Evolutionary conservation across 108 stramenopile species (phyloP), one percentile per base, ranked within the genome.

Genomic region (Pseudonitzschia multistriata): DNA sequence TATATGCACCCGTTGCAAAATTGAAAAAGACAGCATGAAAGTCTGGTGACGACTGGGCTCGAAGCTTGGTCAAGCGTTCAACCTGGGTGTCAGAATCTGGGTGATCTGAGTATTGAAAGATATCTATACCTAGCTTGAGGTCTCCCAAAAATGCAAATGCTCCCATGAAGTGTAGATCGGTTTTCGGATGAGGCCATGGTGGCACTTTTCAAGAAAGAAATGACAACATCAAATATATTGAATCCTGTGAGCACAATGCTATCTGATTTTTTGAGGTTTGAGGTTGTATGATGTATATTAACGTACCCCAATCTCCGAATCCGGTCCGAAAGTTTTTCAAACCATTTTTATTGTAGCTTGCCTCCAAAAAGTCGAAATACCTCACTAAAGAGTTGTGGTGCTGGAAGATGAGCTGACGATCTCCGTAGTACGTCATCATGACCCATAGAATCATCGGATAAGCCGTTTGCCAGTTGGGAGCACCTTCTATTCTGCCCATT

Each of bases 391-490:
- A 62, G 25, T 71, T 62, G 48, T 71, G 70, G 36, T 71, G 63
- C n/a, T n/a, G 17, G 21, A 63, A 39, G 70, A 65, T 6, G 4
- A 71, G 56, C 37, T 47, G 36, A 10, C 28, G 49, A 40, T 71
- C 70, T 3, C 61, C 70, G 39, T 71, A 37, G 61, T 71, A 52
- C 13, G 70, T 71, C 34, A 52, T 49, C 70, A 71, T 36, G 19
- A 63, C 62, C 70, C 70, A 71, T 47, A 71, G n/a, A n/a, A 71
- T 62, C 48, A 50, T 47, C 0, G 62, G 62, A 42, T 64, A 71
- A 3, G 70, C 70, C 7, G 54, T 71, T 52, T 71, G 70, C 70
- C 70, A 71, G 60, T 71, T 71, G 14, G 70, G 70, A 27, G 70
- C 62, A 36, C 70, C 70, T 31, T 62, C 63, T 3, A 45, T 47